Evolutionary conservation across 192 early-diverging fungal genomes (phyloP), one percentile per base, ranked within the genome.

Genomic region (Tieghemiomyces parasiticus): DNA sequence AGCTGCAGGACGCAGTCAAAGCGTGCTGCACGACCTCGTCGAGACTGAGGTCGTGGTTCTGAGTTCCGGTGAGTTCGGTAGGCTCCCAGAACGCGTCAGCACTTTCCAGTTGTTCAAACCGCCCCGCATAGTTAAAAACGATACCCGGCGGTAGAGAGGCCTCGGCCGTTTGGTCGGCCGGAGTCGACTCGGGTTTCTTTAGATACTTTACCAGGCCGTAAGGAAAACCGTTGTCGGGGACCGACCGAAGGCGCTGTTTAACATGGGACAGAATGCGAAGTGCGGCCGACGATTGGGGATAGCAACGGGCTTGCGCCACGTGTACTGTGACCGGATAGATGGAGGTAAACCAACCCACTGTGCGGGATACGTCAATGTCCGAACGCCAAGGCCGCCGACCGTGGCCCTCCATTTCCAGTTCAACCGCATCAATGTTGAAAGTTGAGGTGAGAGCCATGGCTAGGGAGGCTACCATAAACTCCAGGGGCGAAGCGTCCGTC

Each of bases 281-380:
- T 8, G 8, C 38, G 16, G 8, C 8, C 9, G 8, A 12, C 16
- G 38, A 12, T 44, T 8, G 16, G 4, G 50, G 19, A 16, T 14
- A 26, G 3, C 28, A 20, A 52, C 22, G 20, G 9, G 4, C 1
- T 25, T 20, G 22, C n/a, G n/a, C n/a, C 22, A 22, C 14, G 50
- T 22, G 22, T 14, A 52, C 2, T 2, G 22, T 13, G 22, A 52
- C 50, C 2, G 50, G 50, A 25, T 52, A 52, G 22, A 29, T 20
- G 29, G 1, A 26, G 50, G 50, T 52, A 26, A 52, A 52, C 50
- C 50, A 52, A 22, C 50, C 50, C 2, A 52, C 50, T 20, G 50
- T 52, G 50, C 50, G 50, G 50, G 50, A 52, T 14, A 52, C 28
- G 28, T 52, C 50, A 20, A 25, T 20, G n/a, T 22, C 14, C n/a